phyloP scores from a whole-genome alignment of 2,329 filamentous ascomycete species.

The Corinectria fuckeliana region DNA sequence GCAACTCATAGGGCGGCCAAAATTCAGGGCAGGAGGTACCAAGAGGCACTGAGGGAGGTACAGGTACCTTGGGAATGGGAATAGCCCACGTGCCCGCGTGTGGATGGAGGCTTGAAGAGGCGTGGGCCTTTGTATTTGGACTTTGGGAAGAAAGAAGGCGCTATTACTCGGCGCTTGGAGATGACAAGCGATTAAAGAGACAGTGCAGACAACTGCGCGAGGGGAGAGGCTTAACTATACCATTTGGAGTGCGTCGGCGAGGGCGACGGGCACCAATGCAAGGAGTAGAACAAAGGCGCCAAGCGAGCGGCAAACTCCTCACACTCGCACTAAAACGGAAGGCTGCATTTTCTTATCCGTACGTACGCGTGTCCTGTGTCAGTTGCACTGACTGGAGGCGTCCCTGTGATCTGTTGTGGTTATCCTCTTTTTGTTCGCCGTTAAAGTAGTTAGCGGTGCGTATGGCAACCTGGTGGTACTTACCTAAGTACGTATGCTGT shows the following conservation, averaged over 20 bases:
- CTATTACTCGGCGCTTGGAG: no score
- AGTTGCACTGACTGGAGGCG: not conserved
- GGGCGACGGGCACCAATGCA: conserved; percentile 9
- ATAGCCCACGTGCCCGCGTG: conserved; percentile 20
- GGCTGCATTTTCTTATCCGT: conserved; percentile 1
- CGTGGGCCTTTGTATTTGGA: no score
- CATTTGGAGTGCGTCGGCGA: conserved; percentile 5
- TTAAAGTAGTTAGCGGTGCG: conserved; percentile 8
- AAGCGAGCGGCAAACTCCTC: conserved; percentile 1
- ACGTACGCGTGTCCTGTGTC: conserved; percentile 2
- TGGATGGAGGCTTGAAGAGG: conserved; percentile 13
- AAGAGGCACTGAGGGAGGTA: conserved; percentile 20
- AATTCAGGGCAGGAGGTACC: conserved; percentile 9
- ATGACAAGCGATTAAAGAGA: not conserved
- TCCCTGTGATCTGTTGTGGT: conserved; percentile 6
- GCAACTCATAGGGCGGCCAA: conserved; percentile 25
- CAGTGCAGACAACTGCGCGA: not conserved
- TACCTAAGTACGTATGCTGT: no score
- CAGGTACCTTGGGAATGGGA: conserved; percentile 20
- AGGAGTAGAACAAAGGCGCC: not conserved
- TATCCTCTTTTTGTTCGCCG: not conserved
- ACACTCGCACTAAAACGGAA: not conserved
- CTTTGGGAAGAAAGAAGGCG: no score
- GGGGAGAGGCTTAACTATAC: conserved; percentile 9
- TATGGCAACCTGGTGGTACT: conserved; percentile 1